Evolutionary conservation across 2,329 filamentous ascomycete genomes (phyloP), one percentile per base, ranked within the genome.

Genomic region (Diaporthe ilicicola): DNA sequence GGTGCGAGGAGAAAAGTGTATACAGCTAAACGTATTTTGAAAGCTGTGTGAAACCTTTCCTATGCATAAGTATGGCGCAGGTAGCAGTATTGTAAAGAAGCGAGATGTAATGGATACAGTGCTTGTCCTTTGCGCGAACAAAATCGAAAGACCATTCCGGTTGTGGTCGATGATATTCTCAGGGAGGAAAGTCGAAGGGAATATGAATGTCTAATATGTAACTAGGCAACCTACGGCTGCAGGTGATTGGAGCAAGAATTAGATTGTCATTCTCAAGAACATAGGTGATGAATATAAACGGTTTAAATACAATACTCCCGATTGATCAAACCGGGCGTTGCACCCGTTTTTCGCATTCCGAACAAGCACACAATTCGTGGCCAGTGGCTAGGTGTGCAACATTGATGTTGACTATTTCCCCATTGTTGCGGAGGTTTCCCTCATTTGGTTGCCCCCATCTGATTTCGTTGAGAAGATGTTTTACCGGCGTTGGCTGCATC

Each of bases 401-500:
- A 24, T 24, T 62, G 17, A 32, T 62, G 32, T 34, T 48, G 39
- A n/a, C 12, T 64, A 10, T 8, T 50, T 42, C 37, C 44, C 44
- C 44, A 37, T 6, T 12, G 32, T n/a, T 37, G 19, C 4, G 44
- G 42, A 37, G 44, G 48, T 27, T 62, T 4, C 59, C 19, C 29
- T 37, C 39, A 19, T 50, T 5, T 64, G 44, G 27, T 50, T 64
- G 59, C 44, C 59, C 50, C 59, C 59, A 50, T 64, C 59, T 64
- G 42, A 64, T 64, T 32, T 24, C 3, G 59, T 48, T 37, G 42
- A 37, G 10, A 29, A 37, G 59, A 64, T 64, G 59, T 50, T 64
- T 64, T 64, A 64, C 59, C n/a, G 44, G 24, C 29, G 59, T 64
- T 64, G 59, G 59, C 19, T 37, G 32, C 29, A 64, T 64, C 59